A percentile compares a stretch with the other conserved stretches of the same genome.
Conservation (phyloP, 805 yeast genomes). For the Metschnikowia baotianmanensis region DNA sequence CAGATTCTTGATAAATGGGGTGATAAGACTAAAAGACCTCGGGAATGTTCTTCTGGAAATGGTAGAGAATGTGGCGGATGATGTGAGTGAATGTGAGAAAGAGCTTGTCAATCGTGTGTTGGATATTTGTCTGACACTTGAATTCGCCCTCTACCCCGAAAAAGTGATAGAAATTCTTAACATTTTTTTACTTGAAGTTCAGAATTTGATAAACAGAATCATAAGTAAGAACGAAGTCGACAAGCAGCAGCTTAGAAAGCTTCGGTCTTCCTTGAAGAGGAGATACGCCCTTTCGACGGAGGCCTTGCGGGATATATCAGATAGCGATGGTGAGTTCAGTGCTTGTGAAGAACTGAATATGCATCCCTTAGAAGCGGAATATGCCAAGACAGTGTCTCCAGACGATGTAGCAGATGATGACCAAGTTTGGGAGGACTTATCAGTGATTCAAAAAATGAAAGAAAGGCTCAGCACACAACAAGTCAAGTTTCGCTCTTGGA, state of each 20-base stretch:
- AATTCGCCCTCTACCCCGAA: slow-evolving; percentile 50
- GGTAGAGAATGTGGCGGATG: slow-evolving; percentile 53
- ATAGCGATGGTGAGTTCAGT: slow-evolving; percentile 1
- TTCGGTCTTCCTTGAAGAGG: slow-evolving; percentile 3
- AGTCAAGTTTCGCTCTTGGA: slow-evolving; percentile 45
- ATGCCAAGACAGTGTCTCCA: background rate
- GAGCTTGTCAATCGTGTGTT: slow-evolving; percentile 43
- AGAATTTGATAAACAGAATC: slow-evolving; percentile 2
- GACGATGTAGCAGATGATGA: background rate
- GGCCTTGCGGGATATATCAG: slow-evolving; percentile 10
- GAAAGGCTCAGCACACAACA: slow-evolving; percentile 26
- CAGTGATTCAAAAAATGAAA: slow-evolving; percentile 14
- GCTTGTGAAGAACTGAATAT: background rate
- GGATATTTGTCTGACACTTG: slow-evolving; percentile 69
- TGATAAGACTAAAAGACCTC: slow-evolving; percentile 42
- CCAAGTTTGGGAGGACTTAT: slow-evolving; percentile 5
- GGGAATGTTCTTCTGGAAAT: slow-evolving; percentile 68
- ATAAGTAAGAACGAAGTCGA: slow-evolving; percentile 1
- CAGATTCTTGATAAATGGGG: slow-evolving; percentile 13
- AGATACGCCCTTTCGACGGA: slow-evolving; percentile 23
- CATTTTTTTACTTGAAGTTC: slow-evolving; percentile 24
- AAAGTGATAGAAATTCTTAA: slow-evolving; percentile 50
- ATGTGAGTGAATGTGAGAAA: slow-evolving; percentile 49
- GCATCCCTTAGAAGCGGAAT: too few species aligned
- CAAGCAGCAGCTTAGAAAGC: background rate